Evolutionary conservation across 192 early-diverging fungal genomes (phyloP).

Genomic region (Linderina pennispora): DNA sequence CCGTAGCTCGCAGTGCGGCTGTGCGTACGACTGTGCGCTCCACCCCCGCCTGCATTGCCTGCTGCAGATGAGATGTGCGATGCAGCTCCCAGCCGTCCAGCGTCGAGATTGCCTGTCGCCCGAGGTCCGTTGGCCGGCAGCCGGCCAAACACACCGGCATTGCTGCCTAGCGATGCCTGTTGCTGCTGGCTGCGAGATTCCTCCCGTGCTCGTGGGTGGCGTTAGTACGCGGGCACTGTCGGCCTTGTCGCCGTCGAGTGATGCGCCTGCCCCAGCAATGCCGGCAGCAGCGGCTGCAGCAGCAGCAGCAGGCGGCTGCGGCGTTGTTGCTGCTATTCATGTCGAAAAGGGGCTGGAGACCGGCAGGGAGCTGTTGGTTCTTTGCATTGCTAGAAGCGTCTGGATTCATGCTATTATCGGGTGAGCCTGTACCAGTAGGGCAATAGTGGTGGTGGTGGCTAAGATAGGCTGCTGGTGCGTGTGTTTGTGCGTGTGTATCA

Average conservation of each 20-base stretch:
- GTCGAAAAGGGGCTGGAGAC: constrained; percentile 36
- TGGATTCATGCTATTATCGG: not conserved
- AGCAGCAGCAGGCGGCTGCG: not conserved
- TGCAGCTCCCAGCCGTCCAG: not conserved
- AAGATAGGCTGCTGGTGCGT: no score
- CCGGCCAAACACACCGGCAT: constrained; percentile 5
- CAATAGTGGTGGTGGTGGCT: no score
- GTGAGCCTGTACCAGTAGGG: no score
- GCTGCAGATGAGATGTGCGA: constrained; percentile 5
- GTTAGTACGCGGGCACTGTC: constrained; percentile 7
- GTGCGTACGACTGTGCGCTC: no score
- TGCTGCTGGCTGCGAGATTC: not conserved
- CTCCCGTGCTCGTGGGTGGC: not conserved
- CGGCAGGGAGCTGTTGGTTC: not conserved
- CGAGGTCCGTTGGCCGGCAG: not conserved
- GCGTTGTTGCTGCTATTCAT: constrained; percentile 1
- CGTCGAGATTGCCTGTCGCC: not conserved
- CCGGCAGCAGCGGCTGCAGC: not conserved
- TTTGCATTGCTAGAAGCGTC: constrained; percentile 1
- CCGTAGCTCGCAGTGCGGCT: constrained; percentile 44
- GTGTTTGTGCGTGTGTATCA: no score
- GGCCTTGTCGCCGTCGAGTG: constrained; percentile 1
- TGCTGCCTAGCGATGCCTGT: not conserved
- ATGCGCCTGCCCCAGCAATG: not conserved
- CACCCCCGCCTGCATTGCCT: no score